Evolutionary conservation across 371 early-diverging fungal species (phyloP), one percentile per base, ranked within the genome.

Genomic region (Zopfochytrium polystomum): DNA sequence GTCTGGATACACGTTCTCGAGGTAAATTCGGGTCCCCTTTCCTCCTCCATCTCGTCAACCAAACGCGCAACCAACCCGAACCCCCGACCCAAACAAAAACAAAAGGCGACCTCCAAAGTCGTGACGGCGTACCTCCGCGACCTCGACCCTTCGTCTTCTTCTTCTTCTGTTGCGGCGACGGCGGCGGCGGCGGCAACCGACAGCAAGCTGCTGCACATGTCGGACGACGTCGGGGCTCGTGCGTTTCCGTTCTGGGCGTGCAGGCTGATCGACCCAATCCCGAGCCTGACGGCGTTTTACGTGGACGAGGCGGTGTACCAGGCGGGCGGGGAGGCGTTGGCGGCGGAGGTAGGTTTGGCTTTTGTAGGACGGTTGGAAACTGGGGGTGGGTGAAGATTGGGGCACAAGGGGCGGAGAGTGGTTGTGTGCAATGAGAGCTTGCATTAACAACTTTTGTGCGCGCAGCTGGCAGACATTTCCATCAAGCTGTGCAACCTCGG

Each of bases 1-100:
- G 53, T 63, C 4, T 77, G 55, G 50, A 45, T 74, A 3, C 77
- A 77, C 51, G 57, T 74, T 18, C 57, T 77, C 23, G 77, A 75
- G 65, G 72, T 68, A 44, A 46, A 51, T 25, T 13, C 15, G 20
- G 2, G 15, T 52, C 31, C 35, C 29, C 45, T 18, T n/a, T 52
- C 59, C 38, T 43, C 23, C 25, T 18, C 9, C 9, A 27, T 52
- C 42, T 26, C 46, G 35, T 2, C 25, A 15, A 9, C 18, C 32
- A 9, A 11, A n/a, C 32, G 11, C 32, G 18, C 9, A 15, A 13
- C 11, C 43, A n/a, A n/a, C n/a, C n/a, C n/a, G n/a, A n/a, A n/a
- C n/a, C n/a, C n/a, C n/a, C n/a, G n/a, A n/a, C n/a, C n/a, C n/a
- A n/a, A n/a, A n/a, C n/a, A n/a, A n/a, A n/a, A n/a, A n/a, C n/a